Percentiles rank a stretch among this genome's conserved stretches.
Conservation (phyloP, 306 rosid genomes). For the Cicer arietinum region DNA sequence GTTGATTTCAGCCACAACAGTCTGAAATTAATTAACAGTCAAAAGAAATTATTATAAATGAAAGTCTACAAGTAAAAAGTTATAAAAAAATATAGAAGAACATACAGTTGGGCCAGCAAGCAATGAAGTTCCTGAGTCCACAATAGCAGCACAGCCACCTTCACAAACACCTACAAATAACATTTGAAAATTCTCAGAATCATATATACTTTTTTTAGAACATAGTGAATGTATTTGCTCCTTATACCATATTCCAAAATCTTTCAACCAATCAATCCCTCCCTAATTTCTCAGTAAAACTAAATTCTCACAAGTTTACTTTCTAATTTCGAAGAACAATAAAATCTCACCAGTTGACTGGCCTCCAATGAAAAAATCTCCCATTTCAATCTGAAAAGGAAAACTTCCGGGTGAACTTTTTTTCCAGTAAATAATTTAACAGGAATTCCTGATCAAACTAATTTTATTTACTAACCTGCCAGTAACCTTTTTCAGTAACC, state of each 20-base stretch:
- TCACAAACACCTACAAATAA: constrained; percentile 68
- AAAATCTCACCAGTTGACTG: constrained; percentile 77
- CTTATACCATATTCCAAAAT: constrained; percentile 17
- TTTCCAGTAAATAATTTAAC: constrained; percentile 13
- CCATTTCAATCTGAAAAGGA: constrained; percentile 76
- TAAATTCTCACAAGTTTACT: constrained; percentile 2
- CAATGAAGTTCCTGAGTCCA: constrained; percentile 92
- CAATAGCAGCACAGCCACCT: constrained; percentile 82
- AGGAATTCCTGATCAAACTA: constrained; percentile 25
- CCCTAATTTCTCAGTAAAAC: constrained; percentile 12
- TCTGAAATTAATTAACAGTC: constrained; percentile 47
- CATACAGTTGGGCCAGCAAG: constrained; percentile 89
- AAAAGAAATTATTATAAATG: constrained; percentile 20
- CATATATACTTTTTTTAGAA: constrained; percentile 21
- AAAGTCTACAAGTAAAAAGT: background rate
- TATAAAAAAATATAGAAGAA: constrained; percentile 33
- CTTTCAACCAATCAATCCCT: constrained; percentile 18
- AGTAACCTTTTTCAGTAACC: constrained; percentile 77
- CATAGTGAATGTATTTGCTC: background rate
- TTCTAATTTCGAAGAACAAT: constrained; percentile 20
- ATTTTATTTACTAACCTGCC: constrained; percentile 67
- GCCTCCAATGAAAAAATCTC: constrained; percentile 72
- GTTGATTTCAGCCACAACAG: constrained; percentile 78
- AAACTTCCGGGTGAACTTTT: background rate
- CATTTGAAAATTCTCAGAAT: constrained; percentile 26